Base-by-base conservation (phyloP, 2,329 filamentous ascomycete genomes). In the Phaeoacremonium minimum region DNA sequence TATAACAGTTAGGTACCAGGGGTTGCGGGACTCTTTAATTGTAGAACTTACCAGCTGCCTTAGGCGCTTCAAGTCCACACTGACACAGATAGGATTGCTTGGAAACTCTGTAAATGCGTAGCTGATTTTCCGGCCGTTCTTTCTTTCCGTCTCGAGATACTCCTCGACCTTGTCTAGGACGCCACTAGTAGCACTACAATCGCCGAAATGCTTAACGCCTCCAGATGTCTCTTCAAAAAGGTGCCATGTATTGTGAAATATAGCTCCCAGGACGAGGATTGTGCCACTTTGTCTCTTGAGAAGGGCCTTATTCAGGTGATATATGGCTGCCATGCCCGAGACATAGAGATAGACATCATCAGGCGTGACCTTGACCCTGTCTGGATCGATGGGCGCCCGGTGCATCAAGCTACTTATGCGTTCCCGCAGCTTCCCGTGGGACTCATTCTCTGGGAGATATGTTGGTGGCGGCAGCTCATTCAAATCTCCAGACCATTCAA, bases 321-420 rank as follows among this genome's bases (percentile, higher is more conserved):
- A 71, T 9, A 80, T 66, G 17, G 66, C 61, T 1, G 66, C 66
- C 73, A 79, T 79, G 17, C 75, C 75, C 1, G 70, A 70, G 5
- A 66, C 64, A 46, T 71, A 77, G 15, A 80, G 55, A 33, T 63
- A 75, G 2, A 80, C 64, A 41, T 79, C 72, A 4, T 57, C 55
- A 4, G 45, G 37, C 1, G n/a, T 36, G 2, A 58, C 50, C 32
- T 45, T 45, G 33, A 45, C 37, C n/a, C 49, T 46, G 6, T 45
- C 45, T 2, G 50, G 40, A 6, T 59, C 48, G 7, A 57, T 49
- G 2, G 66, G 53, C 1, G 63, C 67, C 5, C 67, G 60, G 36
- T 61, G 60, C 12, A 72, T 45, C 11, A 73, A 51, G 3, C 55
- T 51, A 2, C 55, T 46, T 33, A 76, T 64, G 6, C 69, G 58